Evolutionary conservation across 192 early-diverging fungal species (phyloP), one percentile per base, ranked within the genome.

Genomic region (Umbelopsis isabellina): DNA sequence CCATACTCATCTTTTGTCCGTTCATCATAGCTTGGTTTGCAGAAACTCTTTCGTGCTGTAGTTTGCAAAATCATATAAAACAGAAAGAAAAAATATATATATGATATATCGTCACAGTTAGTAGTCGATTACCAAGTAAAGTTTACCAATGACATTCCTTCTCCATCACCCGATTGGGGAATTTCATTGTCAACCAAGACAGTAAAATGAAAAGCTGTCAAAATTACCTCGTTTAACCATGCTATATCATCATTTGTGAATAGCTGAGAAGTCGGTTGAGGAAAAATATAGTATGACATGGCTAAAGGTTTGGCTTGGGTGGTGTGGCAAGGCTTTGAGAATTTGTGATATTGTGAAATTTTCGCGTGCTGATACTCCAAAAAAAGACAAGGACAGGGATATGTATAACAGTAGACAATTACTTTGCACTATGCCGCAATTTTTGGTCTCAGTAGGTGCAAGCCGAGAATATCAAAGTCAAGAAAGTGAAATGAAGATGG

Each of bases 201-300:
- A 52, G 13, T 21, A 21, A 51, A 22, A 25, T 21, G 21, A 52
- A 52, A 52, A 52, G 30, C 2, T 18, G 11, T 35, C 15, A 27
- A 35, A 8, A 61, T 35, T 61, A 61, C 55, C 55, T 61, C 55
- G 30, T 61, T 61, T 25, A 61, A 35, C 55, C 55, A 61, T 35
- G 30, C 21, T 25, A 61, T 61, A 61, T 61, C 30, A 25, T 33
- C 55, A 35, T 35, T 61, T 61, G 55, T 35, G 30, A 61, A 61
- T 35, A 61, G 5, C 18, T 61, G 55, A 11, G 55, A 61, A 35
- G 55, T 35, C 30, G 55, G 30, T 37, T 41, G 37, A 41, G 55
- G 55, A n/a, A 61, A 61, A 6, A 55, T 27, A 16, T 61, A 61
- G 16, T 61, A 61, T 16, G 55, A 61, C 55, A 61, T 61, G 48